Base-by-base conservation (phyloP, 2,329 filamentous ascomycete species). In the Chaetomium globosum region DNA sequence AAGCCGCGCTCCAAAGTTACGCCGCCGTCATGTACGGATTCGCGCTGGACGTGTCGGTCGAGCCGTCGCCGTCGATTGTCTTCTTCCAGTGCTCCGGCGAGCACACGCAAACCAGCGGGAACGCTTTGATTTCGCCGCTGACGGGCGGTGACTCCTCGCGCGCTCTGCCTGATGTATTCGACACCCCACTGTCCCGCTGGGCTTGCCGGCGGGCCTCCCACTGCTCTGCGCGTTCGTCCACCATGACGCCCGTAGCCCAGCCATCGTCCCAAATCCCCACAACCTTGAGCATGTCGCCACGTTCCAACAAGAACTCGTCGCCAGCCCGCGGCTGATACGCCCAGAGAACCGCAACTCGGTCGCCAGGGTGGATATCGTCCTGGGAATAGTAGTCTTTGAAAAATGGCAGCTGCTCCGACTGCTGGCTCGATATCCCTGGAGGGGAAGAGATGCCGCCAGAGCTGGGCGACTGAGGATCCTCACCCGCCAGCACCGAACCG, bases 301-400 rank as follows among this genome's bases (percentile, higher is more conserved):
- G 88, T 73, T 98, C 95, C 46, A 99, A 82, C 48, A 92, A 84
- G 74, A 98, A 98, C 75, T 99, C 95, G 73, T 99, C 95, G 33
- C 88, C 87, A 4, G 95, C 95, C 39, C 95, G 90, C 39, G 95
- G 94, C 72, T 97, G 92, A 77, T 99, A 99, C 1, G 95, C 94
- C 95, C 95, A 99, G 16, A 99, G 84, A 2, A 93, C 92, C 16
- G 95, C 87, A 51, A 99, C 94, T 65, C 90, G 89, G 73, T 98
- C 93, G 64, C 91, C 90, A 0, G 94, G 91, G 73, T 94, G 92
- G 65, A 99, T 97, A 72, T 98, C 93, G 73, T 98, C 95, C 72
- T 94, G 89, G 2, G 94, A 98, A 75, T 99, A 99, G 78, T 99
- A 99, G 77, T 99, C 95, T 75, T 97, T 97, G 86, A 99, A 99